Percentiles rank a stretch among this genome's conserved stretches.
These are phyloP conservation scores for Byssochlamys sp. DNA, from an alignment of 2,329 filamentous ascomycete genomes.

Conservation along the genomic window DNA sequence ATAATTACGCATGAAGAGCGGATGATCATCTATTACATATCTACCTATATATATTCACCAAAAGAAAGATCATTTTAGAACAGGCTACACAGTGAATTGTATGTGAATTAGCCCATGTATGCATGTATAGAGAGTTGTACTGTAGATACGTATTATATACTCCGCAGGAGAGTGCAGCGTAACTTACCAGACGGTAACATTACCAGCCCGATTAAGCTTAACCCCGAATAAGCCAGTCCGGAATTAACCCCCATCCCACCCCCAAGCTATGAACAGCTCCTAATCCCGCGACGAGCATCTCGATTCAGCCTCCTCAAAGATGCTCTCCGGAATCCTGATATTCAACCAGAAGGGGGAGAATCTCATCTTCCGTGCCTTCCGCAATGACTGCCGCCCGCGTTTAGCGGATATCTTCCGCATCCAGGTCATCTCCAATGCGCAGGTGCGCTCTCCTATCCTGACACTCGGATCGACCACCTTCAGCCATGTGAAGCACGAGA, in stretches of 20 bases:
- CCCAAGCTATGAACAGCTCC: neutral
- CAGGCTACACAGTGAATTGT: no score
- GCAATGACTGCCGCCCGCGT: slow-evolving; percentile 92
- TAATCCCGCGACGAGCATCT: slow-evolving; percentile 1
- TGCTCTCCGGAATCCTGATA: slow-evolving; percentile 93
- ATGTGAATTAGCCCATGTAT: no score
- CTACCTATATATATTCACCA: no score
- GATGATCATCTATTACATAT: no score
- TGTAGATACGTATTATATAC: neutral
- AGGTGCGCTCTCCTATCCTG: slow-evolving; percentile 93
- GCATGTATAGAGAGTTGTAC: no score
- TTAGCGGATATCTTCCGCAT: slow-evolving; percentile 99
- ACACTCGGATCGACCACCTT: slow-evolving; percentile 97
- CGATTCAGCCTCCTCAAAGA: slow-evolving; percentile 39
- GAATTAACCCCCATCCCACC: neutral
- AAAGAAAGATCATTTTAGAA: no score
- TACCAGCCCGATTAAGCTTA: neutral
- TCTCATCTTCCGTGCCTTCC: slow-evolving; percentile 97
- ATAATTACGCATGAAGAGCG: no score
- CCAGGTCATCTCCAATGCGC: slow-evolving; percentile 95
- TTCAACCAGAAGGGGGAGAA: slow-evolving; percentile 99
- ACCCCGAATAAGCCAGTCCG: neutral
- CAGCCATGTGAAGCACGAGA: slow-evolving; percentile 98
- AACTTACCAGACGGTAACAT: neutral
- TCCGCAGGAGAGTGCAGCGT: neutral